Base-by-base conservation (phyloP, 805 yeast species). In the Kuraishia piskuri region DNA sequence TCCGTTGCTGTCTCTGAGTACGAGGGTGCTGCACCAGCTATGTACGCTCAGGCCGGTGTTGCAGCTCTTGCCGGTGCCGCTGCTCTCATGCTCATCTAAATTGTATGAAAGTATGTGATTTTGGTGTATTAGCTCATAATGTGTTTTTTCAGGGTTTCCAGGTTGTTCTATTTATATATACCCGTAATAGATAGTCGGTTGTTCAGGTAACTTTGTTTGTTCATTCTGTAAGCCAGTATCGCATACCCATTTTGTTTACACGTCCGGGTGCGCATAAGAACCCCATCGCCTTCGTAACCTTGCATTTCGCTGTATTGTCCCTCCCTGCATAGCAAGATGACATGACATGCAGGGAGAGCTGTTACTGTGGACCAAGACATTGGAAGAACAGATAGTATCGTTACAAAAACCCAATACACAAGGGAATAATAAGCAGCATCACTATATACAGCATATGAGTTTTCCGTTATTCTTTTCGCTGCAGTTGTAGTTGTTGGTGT, bases 41-140 rank as follows among this genome's bases (percentile, higher is more conserved):
- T 44, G 21, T 49, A 49, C 51, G 51, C 51, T 22, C 51, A 49
- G 26, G 51, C 51, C 20, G 51, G 51, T 37, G 51, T 49, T 49
- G 51, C 51, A 24, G 51, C 51, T 49, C 46, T 44, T 22, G 51
- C 51, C 26, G 21, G 36, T 20, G 51, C 46, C 22, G 51, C 51
- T 36, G 51, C 51, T 45, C 23, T 45, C 22, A 45, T 45, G 47
- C 40, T 31, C 17, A 31, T 31, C 17, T 31, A 31, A 31, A 31
- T 31, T 14, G 40, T 31, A 3, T 31, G 40, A 31, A 31, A 31
- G 40, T 31, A 10, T 31, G 7, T 31, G 40, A 31, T 31, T 7
- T 31, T 31, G 40, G 40, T 31, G 40, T 8, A 25, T 25, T 12
- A 31, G 40, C 40, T 31, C 40, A 12, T 8, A 31, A 31, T 31